Conservation (phyloP, 371 early-diverging fungal genomes). For the Apophysomyces elegans region DNA sequence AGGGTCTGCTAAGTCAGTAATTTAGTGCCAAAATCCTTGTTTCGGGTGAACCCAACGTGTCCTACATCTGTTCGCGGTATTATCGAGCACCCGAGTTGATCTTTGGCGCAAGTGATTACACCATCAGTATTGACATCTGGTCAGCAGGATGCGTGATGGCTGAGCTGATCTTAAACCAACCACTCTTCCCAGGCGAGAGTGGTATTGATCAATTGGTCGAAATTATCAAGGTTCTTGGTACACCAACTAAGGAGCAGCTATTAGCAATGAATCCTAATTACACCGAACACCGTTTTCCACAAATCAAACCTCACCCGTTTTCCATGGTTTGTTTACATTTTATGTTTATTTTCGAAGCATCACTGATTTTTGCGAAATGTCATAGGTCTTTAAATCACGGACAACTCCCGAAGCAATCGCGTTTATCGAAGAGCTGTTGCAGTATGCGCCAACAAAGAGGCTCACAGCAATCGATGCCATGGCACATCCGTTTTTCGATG, state of each 20-base stretch:
- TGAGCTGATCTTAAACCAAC: conserved; percentile 95
- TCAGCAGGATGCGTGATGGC: conserved; percentile 99
- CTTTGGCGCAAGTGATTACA: conserved; percentile 96
- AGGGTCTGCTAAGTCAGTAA: conserved; percentile 2
- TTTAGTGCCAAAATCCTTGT: conserved; percentile 91
- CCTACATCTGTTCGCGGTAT: conserved; percentile 98
- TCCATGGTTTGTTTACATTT: conserved; percentile 52
- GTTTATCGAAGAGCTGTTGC: conserved; percentile 85
- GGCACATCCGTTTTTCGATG: conserved; percentile 97
- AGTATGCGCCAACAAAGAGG: conserved; percentile 93
- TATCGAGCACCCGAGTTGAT: conserved; percentile 99
- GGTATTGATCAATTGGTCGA: conserved; percentile 99
- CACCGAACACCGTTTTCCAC: conserved; percentile 97
- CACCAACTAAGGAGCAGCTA: conserved; percentile 96
- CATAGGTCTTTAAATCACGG: conserved; percentile 81
- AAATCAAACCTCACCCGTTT: conserved; percentile 94
- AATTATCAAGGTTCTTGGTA: conserved; percentile 99
- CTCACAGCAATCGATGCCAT: conserved; percentile 94
- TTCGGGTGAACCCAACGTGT: conserved; percentile 94
- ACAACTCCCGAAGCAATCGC: conserved; percentile 89
- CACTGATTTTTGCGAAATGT: not conserved
- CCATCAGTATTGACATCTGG: conserved; percentile 95
- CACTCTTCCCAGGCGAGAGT: conserved; percentile 98
- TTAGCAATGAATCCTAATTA: conserved; percentile 96
- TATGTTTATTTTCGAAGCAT: not conserved